A percentile compares a stretch with the other conserved stretches of the same genome.
Conservation (phyloP, 164 flowering plant genomes). For the Dillenia turbinata region DNA sequence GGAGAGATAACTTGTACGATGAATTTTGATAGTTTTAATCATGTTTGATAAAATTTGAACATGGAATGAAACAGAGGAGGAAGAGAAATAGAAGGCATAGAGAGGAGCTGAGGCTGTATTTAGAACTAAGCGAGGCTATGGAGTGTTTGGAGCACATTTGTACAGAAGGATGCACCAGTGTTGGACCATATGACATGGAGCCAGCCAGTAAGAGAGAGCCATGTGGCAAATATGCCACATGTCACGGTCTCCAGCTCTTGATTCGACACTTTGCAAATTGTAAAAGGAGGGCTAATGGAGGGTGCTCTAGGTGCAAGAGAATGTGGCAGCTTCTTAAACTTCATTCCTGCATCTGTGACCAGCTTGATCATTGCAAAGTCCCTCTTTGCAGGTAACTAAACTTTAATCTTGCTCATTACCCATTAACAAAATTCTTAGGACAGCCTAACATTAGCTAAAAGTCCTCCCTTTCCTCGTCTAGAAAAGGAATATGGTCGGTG, state of each 20-base stretch:
- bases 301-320: conserved; percentile 79
- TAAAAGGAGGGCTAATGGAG: conserved; percentile 56
- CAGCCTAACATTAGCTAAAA: too few species aligned
- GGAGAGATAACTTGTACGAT: too few species aligned
- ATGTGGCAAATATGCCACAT: conserved; percentile 59
- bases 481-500: background rate
- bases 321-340: conserved; percentile 92
- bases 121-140: conserved; percentile 91
- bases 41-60: too few species aligned
- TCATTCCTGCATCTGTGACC: conserved; percentile 81
- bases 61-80: conserved; percentile 43
- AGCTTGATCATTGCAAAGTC: conserved; percentile 61
- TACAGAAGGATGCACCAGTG: conserved; percentile 79
- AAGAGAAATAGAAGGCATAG: conserved; percentile 36
- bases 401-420: background rate
- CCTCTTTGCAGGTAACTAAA: conserved; percentile 85
- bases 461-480: background rate
- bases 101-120: conserved; percentile 49
- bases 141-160: conserved; percentile 86
- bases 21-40: too few species aligned
- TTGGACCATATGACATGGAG: conserved; percentile 66
- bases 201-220: conserved; percentile 38
- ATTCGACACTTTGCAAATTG: conserved; percentile 77
- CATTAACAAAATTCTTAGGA: background rate
- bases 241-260: conserved; percentile 68